Evolutionary conservation across 2,329 filamentous ascomycete species (phyloP).

Genomic region (Colletotrichum salicis): DNA sequence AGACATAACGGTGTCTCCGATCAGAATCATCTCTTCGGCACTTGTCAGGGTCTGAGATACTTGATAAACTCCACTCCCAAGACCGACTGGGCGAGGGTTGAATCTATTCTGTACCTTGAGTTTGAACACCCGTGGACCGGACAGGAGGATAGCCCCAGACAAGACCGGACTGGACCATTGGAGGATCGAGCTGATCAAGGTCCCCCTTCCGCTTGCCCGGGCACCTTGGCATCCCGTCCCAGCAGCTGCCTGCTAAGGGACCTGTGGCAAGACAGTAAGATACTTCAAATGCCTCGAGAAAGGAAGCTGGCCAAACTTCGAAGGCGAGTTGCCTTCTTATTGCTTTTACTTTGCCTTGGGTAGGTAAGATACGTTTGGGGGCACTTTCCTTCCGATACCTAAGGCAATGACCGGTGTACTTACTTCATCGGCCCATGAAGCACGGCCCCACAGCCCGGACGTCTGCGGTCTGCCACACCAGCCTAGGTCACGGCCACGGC

Average conservation of each 20-base stretch:
- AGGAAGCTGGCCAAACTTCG: not conserved
- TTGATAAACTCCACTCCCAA: no score
- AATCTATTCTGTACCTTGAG: no score
- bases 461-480: not conserved
- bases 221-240: not conserved
- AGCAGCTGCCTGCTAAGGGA: not conserved
- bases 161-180: constrained; percentile 20
- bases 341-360: not conserved
- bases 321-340: not conserved
- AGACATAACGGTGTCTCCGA: no score
- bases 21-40: no score
- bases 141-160: not conserved
- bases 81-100: no score
- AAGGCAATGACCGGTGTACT: not conserved
- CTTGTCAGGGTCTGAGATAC: no score
- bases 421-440: not conserved
- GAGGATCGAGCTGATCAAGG: constrained; percentile 5
- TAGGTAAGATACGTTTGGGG: no score
- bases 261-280: not conserved
- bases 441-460: not conserved
- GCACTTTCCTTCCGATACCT: no score
- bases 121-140: no score
- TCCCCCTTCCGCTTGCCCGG: not conserved
- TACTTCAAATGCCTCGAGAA: not conserved
- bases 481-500: not conserved